These are phyloP conservation scores for Luffa aegyptiaca DNA, from an alignment of 306 rosid species.

Conservation along the genomic window DNA sequence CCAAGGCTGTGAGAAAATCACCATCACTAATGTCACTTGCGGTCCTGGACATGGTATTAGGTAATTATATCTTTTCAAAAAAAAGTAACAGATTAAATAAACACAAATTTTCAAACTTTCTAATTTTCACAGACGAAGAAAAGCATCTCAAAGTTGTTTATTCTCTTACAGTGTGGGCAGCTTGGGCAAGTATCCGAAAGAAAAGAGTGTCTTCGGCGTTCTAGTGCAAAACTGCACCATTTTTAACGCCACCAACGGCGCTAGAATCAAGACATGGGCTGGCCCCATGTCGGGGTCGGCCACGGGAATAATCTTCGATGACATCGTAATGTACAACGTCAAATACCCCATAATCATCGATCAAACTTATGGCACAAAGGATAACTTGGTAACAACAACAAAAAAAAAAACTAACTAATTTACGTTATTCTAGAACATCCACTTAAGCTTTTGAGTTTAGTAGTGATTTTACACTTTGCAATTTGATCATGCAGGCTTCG, in stretches of 20 bases:
- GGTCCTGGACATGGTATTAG: constrained; percentile 80
- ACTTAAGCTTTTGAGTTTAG: not conserved
- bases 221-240: constrained; percentile 41
- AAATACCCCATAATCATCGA: constrained; percentile 50
- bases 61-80: not conserved
- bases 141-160: not conserved
- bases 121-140: too few species aligned
- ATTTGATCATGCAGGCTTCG: constrained; percentile 15
- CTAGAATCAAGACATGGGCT: constrained; percentile 55
- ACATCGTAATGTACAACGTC: constrained; percentile 34
- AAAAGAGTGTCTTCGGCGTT: constrained; percentile 24
- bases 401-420: not conserved
- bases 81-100: not conserved
- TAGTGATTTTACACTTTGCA: not conserved
- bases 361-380: constrained; percentile 37
- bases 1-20: constrained; percentile 17
- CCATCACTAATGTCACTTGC: constrained; percentile 28
- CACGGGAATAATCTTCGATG: constrained; percentile 27
- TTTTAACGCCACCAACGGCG: constrained; percentile 49
- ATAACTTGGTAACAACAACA: not conserved
- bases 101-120: not conserved
- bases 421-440: too few species aligned
- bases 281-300: constrained; percentile 25
- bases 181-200: constrained; percentile 49
- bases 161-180: constrained; percentile 35